Percentiles rank a stretch among this genome's conserved stretches.
Conservation (phyloP, 1,284 basidiomycete species). For the Mycosarcoma maydis region DNA sequence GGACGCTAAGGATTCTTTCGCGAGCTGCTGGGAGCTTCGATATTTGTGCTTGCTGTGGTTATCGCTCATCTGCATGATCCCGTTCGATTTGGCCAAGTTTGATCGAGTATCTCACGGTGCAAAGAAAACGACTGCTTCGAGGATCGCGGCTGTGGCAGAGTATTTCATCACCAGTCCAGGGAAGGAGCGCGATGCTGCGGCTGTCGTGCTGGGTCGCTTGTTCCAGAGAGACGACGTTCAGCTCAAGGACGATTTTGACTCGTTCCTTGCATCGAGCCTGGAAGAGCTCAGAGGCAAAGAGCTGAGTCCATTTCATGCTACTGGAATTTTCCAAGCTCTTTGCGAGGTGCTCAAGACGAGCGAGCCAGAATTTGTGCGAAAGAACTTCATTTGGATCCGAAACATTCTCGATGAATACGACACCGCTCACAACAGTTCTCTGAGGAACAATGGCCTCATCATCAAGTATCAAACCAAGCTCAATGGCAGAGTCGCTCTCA, state of each 20-base stretch:
- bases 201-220: constrained; percentile 77
- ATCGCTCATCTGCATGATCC: constrained; percentile 90
- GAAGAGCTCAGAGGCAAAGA: constrained; percentile 7
- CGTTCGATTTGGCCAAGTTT: constrained; percentile 88
- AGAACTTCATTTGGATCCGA: constrained; percentile 33
- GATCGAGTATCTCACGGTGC: constrained; percentile 71
- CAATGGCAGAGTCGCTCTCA: constrained; percentile 54
- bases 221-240: constrained; percentile 73
- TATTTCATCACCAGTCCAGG: constrained; percentile 76
- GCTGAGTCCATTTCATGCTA: constrained; percentile 65
- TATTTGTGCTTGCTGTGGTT: constrained; percentile 91
- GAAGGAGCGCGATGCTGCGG: constrained; percentile 81
- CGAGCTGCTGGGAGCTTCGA: constrained; percentile 78
- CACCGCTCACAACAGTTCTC: constrained; percentile 63
- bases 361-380: constrained; percentile 37
- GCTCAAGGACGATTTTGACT: constrained; percentile 6
- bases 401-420: constrained; percentile 55
- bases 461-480: constrained; percentile 62
- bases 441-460: constrained; percentile 45
- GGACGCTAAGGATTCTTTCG: neutral
- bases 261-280: constrained; percentile 16
- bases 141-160: constrained; percentile 75
- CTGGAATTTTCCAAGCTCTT: constrained; percentile 78
- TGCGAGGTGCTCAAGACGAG: constrained; percentile 78
- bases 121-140: constrained; percentile 69